Percentiles rank a stretch among this genome's conserved stretches.
phyloP scores from a whole-genome alignment of 371 early-diverging fungal genomes.

The Homolaphlyctis polyrhiza region DNA sequence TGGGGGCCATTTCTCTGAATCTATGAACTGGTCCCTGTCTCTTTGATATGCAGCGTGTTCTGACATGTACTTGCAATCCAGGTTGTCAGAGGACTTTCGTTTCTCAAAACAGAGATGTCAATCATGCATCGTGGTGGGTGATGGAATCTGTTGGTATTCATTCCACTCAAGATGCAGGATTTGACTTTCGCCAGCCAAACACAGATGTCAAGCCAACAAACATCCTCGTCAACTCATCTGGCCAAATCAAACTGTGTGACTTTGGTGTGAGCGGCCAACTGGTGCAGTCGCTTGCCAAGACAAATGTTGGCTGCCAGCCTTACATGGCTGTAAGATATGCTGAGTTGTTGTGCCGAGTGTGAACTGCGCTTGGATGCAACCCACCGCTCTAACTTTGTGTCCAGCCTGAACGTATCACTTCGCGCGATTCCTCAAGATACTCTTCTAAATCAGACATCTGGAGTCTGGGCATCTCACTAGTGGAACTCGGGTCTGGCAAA shows the following conservation, averaged over 20 bases:
- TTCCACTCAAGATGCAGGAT: neutral
- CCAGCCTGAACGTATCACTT: conserved; percentile 92
- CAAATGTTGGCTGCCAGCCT: conserved; percentile 89
- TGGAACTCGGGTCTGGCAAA: conserved; percentile 84
- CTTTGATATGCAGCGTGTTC: neutral
- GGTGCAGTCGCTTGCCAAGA: conserved; percentile 84
- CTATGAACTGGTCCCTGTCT: no score
- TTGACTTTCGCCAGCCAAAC: neutral
- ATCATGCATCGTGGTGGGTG: conserved; percentile 77
- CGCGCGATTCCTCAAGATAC: conserved; percentile 70
- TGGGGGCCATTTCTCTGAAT: conserved; percentile 22
- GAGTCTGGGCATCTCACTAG: conserved; percentile 82
- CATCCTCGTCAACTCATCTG: conserved; percentile 75
- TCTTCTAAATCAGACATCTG: conserved; percentile 94
- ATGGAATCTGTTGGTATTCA: neutral
- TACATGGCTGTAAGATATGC: conserved; percentile 92
- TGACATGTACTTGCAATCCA: conserved; percentile 17
- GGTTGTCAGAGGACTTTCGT: conserved; percentile 83
- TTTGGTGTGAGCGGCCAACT: conserved; percentile 72
- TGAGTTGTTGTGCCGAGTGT: no score
- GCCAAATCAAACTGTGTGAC: conserved; percentile 92
- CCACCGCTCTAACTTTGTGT: no score
- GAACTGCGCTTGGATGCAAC: no score
- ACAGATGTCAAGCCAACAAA: conserved; percentile 94
- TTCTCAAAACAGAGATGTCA: conserved; percentile 80